Evolutionary conservation across 306 rosid species (phyloP).

Genomic region (Hippophae tibetana): DNA sequence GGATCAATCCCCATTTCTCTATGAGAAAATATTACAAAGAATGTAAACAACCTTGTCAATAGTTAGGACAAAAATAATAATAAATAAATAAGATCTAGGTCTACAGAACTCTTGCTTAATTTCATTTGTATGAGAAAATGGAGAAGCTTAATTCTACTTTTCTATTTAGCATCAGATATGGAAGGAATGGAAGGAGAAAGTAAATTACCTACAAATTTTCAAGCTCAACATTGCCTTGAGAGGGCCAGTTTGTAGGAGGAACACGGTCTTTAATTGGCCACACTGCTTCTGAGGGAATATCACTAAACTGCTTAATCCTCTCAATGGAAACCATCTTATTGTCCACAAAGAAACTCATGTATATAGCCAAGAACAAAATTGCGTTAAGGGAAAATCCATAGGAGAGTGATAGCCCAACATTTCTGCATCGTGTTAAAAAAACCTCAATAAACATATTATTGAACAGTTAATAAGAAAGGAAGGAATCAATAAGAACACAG

Average conservation of each 20-base stretch:
- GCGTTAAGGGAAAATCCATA: conserved; percentile 77
- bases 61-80: too few relatives aligned
- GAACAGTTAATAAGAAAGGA: conserved; percentile 80
- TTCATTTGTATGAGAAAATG: too few relatives aligned
- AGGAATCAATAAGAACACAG: conserved; percentile 59
- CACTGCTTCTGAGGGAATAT: conserved; percentile 68
- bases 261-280: conserved; percentile 53
- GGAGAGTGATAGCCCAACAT: conserved; percentile 72
- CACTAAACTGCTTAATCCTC: conserved; percentile 71
- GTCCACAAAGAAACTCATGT: conserved; percentile 82
- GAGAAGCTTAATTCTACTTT: too few relatives aligned
- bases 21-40: too few relatives aligned
- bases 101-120: too few relatives aligned
- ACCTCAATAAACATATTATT: conserved; percentile 47
- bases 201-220: conserved; percentile 61
- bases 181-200: background rate
- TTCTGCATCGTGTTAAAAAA: conserved; percentile 31
- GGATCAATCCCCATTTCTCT: too few relatives aligned
- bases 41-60: too few relatives aligned
- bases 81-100: too few relatives aligned
- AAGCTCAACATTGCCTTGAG: conserved; percentile 68
- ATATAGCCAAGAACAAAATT: conserved; percentile 65
- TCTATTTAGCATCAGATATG: too few relatives aligned
- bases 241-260: conserved; percentile 82
- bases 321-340: conserved; percentile 94